Evolutionary conservation across 1,284 basidiomycete species (phyloP), one percentile per base, ranked within the genome.

Genomic region (Sphagnurus paluster): DNA sequence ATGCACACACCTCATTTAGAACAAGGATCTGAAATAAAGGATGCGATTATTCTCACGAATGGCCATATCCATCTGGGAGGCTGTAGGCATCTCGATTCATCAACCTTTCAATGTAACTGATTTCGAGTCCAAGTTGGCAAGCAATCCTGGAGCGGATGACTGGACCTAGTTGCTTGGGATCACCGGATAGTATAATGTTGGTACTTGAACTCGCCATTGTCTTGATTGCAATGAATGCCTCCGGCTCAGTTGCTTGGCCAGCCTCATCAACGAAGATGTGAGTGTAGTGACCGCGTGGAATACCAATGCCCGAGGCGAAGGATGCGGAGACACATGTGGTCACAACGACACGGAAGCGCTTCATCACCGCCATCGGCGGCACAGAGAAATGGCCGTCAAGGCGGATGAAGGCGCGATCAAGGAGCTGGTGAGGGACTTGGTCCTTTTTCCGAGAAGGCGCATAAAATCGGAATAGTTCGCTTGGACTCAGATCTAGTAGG

Each of bases 231-330:
- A 82, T 71, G 65, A 83, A 76, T 0, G 65, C 67, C 54, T 84
- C 79, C 0, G 82, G 79, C 55, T 86, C 83, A 0, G 77, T 79
- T 0, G 79, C 80, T 52, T 85, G 82, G 0, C 79, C 82, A 3
- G 82, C 82, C 53, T 86, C 82, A 56, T 86, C 82, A 6, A 83
- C 63, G 55, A 85, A 81, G n/a, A 86, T 80, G 48, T 83, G 76
- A 1, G 64, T 70, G 55, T 77, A 85, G 60, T 84, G 80, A 0
- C 80, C 82, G 4, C 73, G 66, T 0, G 70, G 61, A 36, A 84
- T 70, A 0, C 82, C 82, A 24, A 84, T 70, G 0, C 76, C 77
- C 25, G 72, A 69, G 2, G 72, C 69, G 29, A 84, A 73, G 0
- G 77, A 75, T 0, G 82, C 78, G 2, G 80, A 82, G 3, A 80